These are phyloP conservation scores for Phaseolus lunatus DNA, from an alignment of 306 rosid genomes.

Conservation along the genomic window DNA sequence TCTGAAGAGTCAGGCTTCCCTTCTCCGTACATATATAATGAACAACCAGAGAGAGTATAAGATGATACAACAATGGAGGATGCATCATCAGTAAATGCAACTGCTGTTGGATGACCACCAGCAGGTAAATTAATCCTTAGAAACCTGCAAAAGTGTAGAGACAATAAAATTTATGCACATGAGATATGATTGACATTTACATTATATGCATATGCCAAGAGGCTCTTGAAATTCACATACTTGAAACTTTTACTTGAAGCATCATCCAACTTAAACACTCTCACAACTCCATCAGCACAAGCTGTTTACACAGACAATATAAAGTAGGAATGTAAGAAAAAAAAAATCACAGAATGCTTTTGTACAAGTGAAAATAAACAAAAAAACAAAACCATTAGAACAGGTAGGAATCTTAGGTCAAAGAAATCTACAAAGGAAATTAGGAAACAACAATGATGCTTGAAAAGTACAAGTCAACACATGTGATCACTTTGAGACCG, in stretches of 20 bases:
- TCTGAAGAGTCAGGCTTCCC: constrained; percentile 72
- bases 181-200: constrained; percentile 37
- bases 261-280: constrained; percentile 94
- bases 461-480: constrained; percentile 23
- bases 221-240: constrained; percentile 59
- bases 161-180: constrained; percentile 34
- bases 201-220: constrained; percentile 22
- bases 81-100: constrained; percentile 69
- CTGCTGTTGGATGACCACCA: constrained; percentile 90
- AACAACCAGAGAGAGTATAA: constrained; percentile 69
- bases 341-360: constrained; percentile 12
- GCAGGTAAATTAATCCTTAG: constrained; percentile 83
- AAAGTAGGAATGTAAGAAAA: constrained; percentile 27
- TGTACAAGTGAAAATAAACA: constrained; percentile 30
- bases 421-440: constrained; percentile 3
- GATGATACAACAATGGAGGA: constrained; percentile 85
- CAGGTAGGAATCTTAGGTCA: constrained; percentile 20
- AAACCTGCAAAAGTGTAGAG: constrained; percentile 66
- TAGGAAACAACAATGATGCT: constrained; percentile 29
- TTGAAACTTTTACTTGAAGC: constrained; percentile 95
- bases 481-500: constrained; percentile 8
- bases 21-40: constrained; percentile 92
- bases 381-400: constrained; percentile 24
- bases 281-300: constrained; percentile 93
- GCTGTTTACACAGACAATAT: constrained; percentile 60